Base-by-base conservation (phyloP, 495 filamentous ascomycete genomes). In the Rostrohypoxylon terebratum region DNA sequence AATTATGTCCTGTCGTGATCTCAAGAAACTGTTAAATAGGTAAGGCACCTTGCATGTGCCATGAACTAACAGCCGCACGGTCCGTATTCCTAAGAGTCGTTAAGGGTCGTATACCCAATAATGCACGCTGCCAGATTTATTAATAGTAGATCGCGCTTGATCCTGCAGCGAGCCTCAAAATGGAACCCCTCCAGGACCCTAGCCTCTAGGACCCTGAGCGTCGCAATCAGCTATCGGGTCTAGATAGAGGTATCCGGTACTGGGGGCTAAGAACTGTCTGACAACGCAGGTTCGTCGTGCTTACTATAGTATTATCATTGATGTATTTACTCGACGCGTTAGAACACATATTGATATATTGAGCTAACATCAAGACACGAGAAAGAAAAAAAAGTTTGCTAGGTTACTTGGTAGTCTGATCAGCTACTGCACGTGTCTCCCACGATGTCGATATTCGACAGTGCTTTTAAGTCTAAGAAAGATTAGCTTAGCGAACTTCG, bases 41-140 rank as follows among this genome's bases (percentile, higher is more conserved):
- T 23, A 59, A 60, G 25, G 45, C 54, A 66, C 53, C 54, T 54
- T 53, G 20, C 25, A 36, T 58, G 40, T 21, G 28, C 2, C 25
- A 36, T 58, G 40, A 34, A 40, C 2, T 44, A n/a, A n/a, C 3
- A 47, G 11, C 58, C 38, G 34, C 34, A 47, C 38, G 33, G 25
- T 40, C 38, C 38, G 62, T 31, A 58, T 48, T 14, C 62, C 31
- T 59, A 40, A n/a, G n/a, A n/a, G n/a, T n/a, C n/a, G 18, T 9
- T 23, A 61, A 55, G 55, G 60, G 28, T 31, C 57, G 40, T 66
- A 55, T 50, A n/a, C n/a, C n/a, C n/a, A 62, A 66, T 65, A 66
- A 71, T 66, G 69, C 69, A 66, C 14, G 57, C 23, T 71, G 63
- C 63, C 50, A 66, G 69, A 71, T 66, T 66, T 50, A 71, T 71